Conservation (phyloP, 495 filamentous ascomycete genomes). For the Penicillium daleae region DNA sequence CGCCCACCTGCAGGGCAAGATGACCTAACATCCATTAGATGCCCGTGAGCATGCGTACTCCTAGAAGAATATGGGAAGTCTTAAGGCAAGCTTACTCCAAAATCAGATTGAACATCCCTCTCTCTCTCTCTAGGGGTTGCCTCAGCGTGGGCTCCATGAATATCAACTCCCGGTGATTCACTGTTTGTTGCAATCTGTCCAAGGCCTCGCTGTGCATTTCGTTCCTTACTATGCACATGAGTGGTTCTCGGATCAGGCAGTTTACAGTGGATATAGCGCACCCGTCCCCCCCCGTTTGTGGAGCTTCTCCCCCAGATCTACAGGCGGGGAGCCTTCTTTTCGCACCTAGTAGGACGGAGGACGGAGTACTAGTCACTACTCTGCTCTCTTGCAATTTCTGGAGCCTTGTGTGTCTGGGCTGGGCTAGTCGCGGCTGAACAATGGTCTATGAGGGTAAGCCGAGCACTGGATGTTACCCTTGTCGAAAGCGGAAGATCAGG, state of each 20-base stretch:
- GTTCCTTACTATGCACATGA: slow-evolving; percentile 20
- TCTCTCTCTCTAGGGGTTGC: not conserved
- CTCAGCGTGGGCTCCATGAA: not conserved
- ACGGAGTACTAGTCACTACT: not conserved
- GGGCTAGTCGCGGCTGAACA: slow-evolving; percentile 18
- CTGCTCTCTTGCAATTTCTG: not conserved
- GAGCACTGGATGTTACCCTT: slow-evolving; percentile 52
- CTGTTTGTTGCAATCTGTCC: not conserved
- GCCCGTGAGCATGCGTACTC: not conserved
- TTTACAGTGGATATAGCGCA: slow-evolving; percentile 13
- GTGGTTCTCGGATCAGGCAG: slow-evolving; percentile 19
- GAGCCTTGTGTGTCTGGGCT: not conserved
- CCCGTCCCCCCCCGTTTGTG: slow-evolving; percentile 18
- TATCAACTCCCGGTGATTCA: not conserved
- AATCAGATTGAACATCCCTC: not conserved
- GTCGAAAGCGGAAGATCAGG: slow-evolving; percentile 54
- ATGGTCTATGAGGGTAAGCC: slow-evolving; percentile 54
- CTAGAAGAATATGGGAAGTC: not conserved
- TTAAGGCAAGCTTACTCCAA: not conserved
- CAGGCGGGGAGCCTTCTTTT: slow-evolving; percentile 6
- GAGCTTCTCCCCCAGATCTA: slow-evolving; percentile 12
- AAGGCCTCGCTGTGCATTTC: not conserved
- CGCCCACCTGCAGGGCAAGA: too few relatives aligned
- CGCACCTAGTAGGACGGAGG: not conserved
- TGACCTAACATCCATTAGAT: slow-evolving; percentile 1